A percentile compares a stretch with the other conserved stretches of the same genome.
phyloP scores from a whole-genome alignment of 2,329 filamentous ascomycete genomes.

The Lachnellula arida region DNA sequence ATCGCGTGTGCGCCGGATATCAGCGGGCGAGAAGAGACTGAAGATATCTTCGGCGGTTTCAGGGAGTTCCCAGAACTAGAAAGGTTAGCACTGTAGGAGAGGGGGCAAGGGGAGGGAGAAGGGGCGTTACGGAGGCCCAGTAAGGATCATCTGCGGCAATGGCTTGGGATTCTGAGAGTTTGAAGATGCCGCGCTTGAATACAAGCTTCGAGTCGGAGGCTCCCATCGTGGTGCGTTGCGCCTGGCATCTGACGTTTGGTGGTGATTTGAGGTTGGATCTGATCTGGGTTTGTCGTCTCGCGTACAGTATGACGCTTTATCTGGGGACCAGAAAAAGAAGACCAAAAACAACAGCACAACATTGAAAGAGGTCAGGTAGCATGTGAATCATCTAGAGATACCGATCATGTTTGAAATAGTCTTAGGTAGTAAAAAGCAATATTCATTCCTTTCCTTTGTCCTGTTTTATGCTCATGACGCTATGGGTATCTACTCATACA shows the following conservation, averaged over 20 bases:
- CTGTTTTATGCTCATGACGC: not conserved
- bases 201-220: constrained; percentile 98
- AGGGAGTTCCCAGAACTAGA: constrained; percentile 92
- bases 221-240: constrained; percentile 60
- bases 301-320: constrained; percentile 2
- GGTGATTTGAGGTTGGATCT: not conserved
- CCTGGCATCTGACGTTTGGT: constrained; percentile 22
- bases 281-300: not conserved
- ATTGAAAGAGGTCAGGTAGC: not conserved
- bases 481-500: constrained; percentile 26
- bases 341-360: not conserved
- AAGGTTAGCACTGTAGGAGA: constrained; percentile 5
- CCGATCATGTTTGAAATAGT: not conserved
- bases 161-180: constrained; percentile 83
- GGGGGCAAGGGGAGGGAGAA: not conserved
- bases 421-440: not conserved
- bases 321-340: not conserved
- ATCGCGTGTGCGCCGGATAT: constrained; percentile 85
- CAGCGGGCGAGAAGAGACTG: constrained; percentile 84
- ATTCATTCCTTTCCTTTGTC: not conserved
- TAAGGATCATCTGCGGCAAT: constrained; percentile 86
- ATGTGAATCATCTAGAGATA: not conserved
- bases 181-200: constrained; percentile 98
- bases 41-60: constrained; percentile 96
- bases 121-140: constrained; percentile 75